A percentile compares a stretch with the other conserved stretches of the same genome.
These are phyloP conservation scores for Eurotiales sp. DNA, from an alignment of 2,329 filamentous ascomycete species.

Conservation along the genomic window DNA sequence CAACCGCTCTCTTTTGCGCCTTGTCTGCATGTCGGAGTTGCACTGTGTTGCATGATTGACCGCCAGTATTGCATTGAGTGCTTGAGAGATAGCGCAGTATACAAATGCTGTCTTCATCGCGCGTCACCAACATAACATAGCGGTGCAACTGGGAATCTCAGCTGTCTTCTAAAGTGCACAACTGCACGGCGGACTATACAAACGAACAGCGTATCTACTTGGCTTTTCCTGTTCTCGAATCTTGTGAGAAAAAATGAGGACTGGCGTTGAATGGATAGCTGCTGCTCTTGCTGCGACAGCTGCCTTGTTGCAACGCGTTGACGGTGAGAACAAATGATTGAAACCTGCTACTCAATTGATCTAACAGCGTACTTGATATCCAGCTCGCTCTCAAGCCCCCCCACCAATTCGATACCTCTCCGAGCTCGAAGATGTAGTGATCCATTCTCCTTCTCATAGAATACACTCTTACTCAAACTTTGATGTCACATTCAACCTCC, in stretches of 20 bases:
- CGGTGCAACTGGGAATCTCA: too few species aligned
- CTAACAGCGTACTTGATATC: neutral
- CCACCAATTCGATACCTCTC: conserved; percentile 74
- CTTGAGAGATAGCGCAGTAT: too few species aligned
- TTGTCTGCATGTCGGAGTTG: too few species aligned
- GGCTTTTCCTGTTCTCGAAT: neutral
- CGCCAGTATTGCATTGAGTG: too few species aligned
- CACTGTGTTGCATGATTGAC: too few species aligned
- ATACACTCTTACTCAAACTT: conserved; percentile 79
- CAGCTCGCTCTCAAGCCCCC: conserved; percentile 68
- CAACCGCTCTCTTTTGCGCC: neutral
- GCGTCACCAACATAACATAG: too few species aligned
- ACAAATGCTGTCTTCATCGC: too few species aligned
- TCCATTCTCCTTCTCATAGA: conserved; percentile 74
- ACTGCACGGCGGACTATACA: too few species aligned
- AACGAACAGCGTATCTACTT: neutral
- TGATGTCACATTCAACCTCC: conserved; percentile 75
- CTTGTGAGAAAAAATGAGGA: conserved; percentile 2
- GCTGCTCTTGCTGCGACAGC: conserved; percentile 9
- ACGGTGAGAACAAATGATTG: conserved; percentile 1
- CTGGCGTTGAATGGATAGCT: conserved; percentile 6
- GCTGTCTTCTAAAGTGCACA: too few species aligned
- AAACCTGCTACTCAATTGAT: neutral
- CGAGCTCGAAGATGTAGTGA: conserved; percentile 67
- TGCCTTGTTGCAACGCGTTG: conserved; percentile 7